Base-by-base conservation (phyloP, 2,329 filamentous ascomycete species). In the Cladophialophora immunda region DNA sequence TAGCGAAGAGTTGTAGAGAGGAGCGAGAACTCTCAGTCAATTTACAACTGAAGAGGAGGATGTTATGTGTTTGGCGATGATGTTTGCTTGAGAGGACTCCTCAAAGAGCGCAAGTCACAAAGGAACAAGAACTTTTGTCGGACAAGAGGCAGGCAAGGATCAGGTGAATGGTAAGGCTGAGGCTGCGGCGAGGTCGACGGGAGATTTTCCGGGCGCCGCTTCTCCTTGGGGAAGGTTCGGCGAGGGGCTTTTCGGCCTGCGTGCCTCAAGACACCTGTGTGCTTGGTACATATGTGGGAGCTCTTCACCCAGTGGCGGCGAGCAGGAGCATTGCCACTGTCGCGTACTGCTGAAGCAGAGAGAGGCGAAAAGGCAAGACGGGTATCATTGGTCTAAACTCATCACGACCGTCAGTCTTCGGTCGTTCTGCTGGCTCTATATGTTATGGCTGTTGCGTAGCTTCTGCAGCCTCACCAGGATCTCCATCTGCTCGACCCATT, bases 401-500 rank as follows among this genome's bases (percentile, higher is more conserved):
- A 53, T 50, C 41, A 57, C 36, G 25, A 25, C 32, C 41, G 41
- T 54, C 56, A 54, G n/a, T 36, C 22, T 22, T 55, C 27, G 30
- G 6, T 57, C 11, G 2, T 19, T 38, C 55, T 22, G 29, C 55
- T 38, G 38, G 55, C 30, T 57, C 55, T 50, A 45, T 9, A 62
- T 27, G 32, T 38, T 27, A 34, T 53, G 22, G 27, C 22, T 29
- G 25, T 50, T 3, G 34, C 55, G 57, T 15, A 41, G 34, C 38
- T 41, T 53, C 54, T 67, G 64, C 64, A 85, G 71, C 47, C 74
- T 74, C 36, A 97, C 87, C 67, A 98, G 82, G 73, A 84, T 87
- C 75, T 90, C 88, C 83, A 96, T 87, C 78, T 96, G 87, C 32
- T 79, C 78, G 52, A 92, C 79, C 94, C 95, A 99, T 71, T 89